These are phyloP conservation scores for Imleria badia DNA, from an alignment of 768 basidiomycete genomes.

Conservation along the genomic window DNA sequence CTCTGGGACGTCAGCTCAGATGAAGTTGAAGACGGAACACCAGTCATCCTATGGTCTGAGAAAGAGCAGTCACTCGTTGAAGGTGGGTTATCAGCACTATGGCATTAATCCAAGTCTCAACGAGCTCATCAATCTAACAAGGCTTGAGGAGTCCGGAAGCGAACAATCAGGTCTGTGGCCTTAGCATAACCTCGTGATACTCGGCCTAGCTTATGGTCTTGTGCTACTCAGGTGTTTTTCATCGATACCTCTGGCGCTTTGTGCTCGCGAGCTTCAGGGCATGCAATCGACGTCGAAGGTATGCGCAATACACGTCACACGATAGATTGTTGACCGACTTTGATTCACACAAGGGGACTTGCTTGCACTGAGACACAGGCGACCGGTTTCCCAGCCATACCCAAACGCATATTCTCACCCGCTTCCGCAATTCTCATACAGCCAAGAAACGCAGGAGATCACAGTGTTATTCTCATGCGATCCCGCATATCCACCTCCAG, in stretches of 20 bases:
- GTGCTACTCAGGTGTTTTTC: constrained; percentile 68
- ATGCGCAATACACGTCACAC: constrained; percentile 10
- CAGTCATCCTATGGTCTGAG: constrained; percentile 65
- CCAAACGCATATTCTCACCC: constrained; percentile 79
- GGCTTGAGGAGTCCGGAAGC: constrained; percentile 66
- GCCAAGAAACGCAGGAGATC: constrained; percentile 54
- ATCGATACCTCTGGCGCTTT: constrained; percentile 74
- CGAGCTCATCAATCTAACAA: constrained; percentile 29
- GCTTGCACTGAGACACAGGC: constrained; percentile 72
- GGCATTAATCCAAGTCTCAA: background rate
- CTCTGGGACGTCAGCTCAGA: constrained; percentile 37
- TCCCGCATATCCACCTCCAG: constrained; percentile 55
- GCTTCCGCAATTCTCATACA: constrained; percentile 67
- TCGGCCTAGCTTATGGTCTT: background rate
- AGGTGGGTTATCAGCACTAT: constrained; percentile 42
- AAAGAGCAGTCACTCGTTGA: constrained; percentile 79
- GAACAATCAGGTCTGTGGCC: constrained; percentile 64
- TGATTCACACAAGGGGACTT: constrained; percentile 47
- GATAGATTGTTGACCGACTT: constrained; percentile 5
- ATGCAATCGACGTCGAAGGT: constrained; percentile 82
- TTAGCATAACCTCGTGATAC: background rate
- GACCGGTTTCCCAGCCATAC: constrained; percentile 73
- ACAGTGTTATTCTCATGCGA: constrained; percentile 59
- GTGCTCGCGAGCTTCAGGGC: constrained; percentile 76
- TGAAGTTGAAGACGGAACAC: constrained; percentile 37